A percentile compares a stretch with the other conserved stretches of the same genome.
These are phyloP conservation scores for Byssothecium circinans DNA, from an alignment of 2,329 filamentous ascomycete species.

Conservation along the genomic window DNA sequence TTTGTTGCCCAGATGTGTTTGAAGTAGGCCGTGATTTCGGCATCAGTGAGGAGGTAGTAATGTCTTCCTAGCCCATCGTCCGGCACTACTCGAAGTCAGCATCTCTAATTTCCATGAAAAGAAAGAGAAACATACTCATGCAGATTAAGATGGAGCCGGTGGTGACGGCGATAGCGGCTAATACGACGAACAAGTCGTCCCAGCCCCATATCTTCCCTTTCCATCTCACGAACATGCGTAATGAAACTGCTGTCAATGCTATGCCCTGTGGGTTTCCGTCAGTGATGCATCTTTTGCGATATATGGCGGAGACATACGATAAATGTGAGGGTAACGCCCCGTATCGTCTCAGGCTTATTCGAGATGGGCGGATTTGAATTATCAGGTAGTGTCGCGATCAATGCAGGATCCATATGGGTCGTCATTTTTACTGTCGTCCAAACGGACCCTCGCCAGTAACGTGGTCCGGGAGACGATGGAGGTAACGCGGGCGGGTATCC, in stretches of 20 bases:
- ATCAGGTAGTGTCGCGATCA: constrained; percentile 21
- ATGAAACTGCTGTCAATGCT: constrained; percentile 26
- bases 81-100: constrained; percentile 31
- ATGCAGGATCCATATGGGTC: neutral
- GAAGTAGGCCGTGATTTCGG: constrained; percentile 28
- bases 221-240: constrained; percentile 36
- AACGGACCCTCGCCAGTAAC: neutral
- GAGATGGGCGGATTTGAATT: constrained; percentile 32
- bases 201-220: constrained; percentile 36
- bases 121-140: constrained; percentile 22
- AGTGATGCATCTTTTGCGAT: constrained; percentile 5
- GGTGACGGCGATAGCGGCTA: constrained; percentile 27
- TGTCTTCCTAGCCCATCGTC: constrained; percentile 38
- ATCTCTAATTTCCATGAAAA: neutral
- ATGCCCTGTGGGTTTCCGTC: constrained; percentile 16
- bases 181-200: constrained; percentile 39
- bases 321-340: constrained; percentile 31
- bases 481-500: too few relatives aligned
- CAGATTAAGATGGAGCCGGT: constrained; percentile 34
- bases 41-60: constrained; percentile 25
- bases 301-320: constrained; percentile 22
- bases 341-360: constrained; percentile 34
- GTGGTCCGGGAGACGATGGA: neutral
- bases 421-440: neutral
- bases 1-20: constrained; percentile 39